Evolutionary conservation across 2,329 filamentous ascomycete genomes (phyloP), one percentile per base, ranked within the genome.

Genomic region (Paraphaeosphaeria minitans): DNA sequence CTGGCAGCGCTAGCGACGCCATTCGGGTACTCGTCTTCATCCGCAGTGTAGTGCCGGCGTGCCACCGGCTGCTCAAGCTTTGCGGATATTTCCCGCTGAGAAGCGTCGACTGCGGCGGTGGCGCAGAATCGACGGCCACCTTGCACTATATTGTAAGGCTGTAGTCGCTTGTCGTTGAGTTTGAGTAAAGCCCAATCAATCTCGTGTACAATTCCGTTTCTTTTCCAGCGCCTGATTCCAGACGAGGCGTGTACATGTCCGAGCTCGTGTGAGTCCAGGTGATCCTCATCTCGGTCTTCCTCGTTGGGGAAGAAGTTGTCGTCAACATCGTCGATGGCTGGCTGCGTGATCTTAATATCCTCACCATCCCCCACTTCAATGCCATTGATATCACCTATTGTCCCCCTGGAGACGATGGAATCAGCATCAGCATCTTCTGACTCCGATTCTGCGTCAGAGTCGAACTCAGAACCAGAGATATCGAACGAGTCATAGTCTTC

Each of bases 131-230:
- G 76, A 33, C 69, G 73, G 42, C 78, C 82, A 27, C 80, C 82
- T 60, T 86, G 86, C 22, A 97, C 89, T 12, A 85, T 77, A 67
- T 97, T 97, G 59, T 86, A 84, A 0, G 84, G 81, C 3, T 94
- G 91, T 14, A 88, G 80, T 1, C 94, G 87, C 12, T 88, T 84
- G 4, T 88, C 82, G 12, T 89, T 81, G 63, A 98, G 91, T 65
- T 91, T 87, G 67, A 98, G 93, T 2, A 98, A 81, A 0, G 93
- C 93, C 94, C 94, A 98, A 75, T 98, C 94, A 46, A 98, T 93
- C 75, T 98, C 94, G 73, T 97, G 94, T 6, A 91, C 82, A 24
- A 96, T 80, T 4, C 89, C 88, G 60, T 89, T 83, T 59, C 89
- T 84, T 53, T 82, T 84, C 72, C 90, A 89, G 31, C 94, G 87